Base-by-base conservation (phyloP, 495 filamentous ascomycete species). In the Podospora comata region DNA sequence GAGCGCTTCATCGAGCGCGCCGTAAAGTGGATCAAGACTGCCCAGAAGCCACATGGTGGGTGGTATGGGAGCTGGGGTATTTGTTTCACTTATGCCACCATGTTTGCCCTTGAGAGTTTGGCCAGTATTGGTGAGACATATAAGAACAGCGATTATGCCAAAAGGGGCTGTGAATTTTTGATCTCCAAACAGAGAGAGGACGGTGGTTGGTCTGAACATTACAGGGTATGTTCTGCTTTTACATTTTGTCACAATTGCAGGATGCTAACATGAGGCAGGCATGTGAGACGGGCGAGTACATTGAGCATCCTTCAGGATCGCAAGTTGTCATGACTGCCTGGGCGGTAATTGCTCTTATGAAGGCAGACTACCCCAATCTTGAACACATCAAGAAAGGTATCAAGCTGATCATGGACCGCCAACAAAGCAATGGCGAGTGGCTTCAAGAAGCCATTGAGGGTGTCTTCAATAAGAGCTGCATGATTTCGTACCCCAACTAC, bases 401-500 rank as follows among this genome's bases (percentile, higher is more conserved):
- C 76, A 87, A 87, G 79, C 81, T 98, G 71, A 84, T 99, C 60
- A 94, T 97, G 89, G 80, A 83, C 9, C 85, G 95, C 57, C 95
- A 99, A 75, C 88, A 91, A 75, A 75, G 80, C 4, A 96, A 96
- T 76, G 95, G 95, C 16, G 93, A 97, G 81, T 99, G 95, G 95
- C 77, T 90, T 69, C 94, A 97, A 74, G 95, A 99, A 79, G 89
- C 88, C 0, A 97, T 99, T 72, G 95, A 99, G 75, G 95, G 95
- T 6, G 95, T 99, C 15, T 99, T 99, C 82, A 99, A 99, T 80
- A 97, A 97, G 82, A 96, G 89, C 74, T 97, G 95, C 79, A 98
- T 98, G 94, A 99, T 99, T 66, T 95, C 94, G 4, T 99, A 99
- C 75, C 95, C 95, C 67, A 99, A 99, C 81, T 99, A 99, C 84